phyloP scores from a whole-genome alignment of 2,329 filamentous ascomycete species.

The Alternaria triticina region DNA sequence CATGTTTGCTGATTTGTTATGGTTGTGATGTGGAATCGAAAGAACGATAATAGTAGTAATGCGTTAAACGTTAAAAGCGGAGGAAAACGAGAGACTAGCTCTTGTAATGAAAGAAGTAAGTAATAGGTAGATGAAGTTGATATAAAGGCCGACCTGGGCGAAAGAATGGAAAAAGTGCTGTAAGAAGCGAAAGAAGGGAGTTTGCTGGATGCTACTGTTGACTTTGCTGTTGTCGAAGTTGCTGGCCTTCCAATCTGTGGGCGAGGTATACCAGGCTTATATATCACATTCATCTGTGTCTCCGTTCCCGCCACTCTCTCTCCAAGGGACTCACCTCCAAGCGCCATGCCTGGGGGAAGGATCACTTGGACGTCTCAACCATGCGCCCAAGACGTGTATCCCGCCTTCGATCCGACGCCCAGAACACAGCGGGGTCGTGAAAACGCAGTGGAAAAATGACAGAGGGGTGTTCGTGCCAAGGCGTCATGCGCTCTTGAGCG shows the following conservation, averaged over 20 bases:
- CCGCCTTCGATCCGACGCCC: slow-evolving; percentile 9
- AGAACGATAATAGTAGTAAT: background rate
- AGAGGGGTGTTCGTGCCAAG: slow-evolving; percentile 32
- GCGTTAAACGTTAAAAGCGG: background rate
- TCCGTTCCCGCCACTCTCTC: background rate
- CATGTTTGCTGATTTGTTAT: slow-evolving; percentile 32
- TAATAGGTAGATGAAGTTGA: background rate
- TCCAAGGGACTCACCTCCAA: slow-evolving; percentile 3
- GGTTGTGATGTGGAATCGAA: background rate
- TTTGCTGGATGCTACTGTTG: slow-evolving; percentile 30
- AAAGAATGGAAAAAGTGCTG: slow-evolving; percentile 29
- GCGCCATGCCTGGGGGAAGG: slow-evolving; percentile 22
- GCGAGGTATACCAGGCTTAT: slow-evolving; percentile 23
- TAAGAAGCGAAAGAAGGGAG: slow-evolving; percentile 13
- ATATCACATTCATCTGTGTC: slow-evolving; percentile 28
- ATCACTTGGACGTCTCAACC: slow-evolving; percentile 36
- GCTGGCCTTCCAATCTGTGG: slow-evolving; percentile 25
- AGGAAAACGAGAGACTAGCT: slow-evolving; percentile 44
- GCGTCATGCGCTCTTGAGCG: slow-evolving; percentile 36
- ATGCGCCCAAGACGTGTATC: slow-evolving; percentile 21
- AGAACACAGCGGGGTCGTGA: slow-evolving; percentile 10
- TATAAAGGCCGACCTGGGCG: slow-evolving; percentile 42
- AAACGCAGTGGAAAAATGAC: slow-evolving; percentile 25
- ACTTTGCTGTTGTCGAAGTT: slow-evolving; percentile 30
- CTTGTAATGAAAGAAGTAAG: slow-evolving; percentile 24